Base-by-base conservation (phyloP, 2,329 filamentous ascomycete species). In the Cercospora sesami region DNA sequence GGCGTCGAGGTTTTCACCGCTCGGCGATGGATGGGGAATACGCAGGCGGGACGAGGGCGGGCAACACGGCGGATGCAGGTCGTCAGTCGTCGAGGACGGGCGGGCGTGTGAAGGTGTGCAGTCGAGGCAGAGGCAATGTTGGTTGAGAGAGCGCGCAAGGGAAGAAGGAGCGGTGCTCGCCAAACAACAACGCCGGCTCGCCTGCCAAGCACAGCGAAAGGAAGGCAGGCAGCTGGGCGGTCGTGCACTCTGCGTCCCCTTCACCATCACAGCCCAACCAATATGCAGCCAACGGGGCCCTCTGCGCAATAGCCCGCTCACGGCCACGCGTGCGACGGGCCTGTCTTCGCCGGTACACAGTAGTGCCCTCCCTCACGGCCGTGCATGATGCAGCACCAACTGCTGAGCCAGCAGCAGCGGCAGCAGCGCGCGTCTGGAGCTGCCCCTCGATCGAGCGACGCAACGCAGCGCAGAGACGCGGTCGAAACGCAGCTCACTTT, bases 1-100 rank as follows among this genome's bases (percentile, higher is more conserved):
- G 60, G 39, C 60, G 60, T 62, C 28, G 60, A 62, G 28, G 60
- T 62, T 62, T 62, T 62, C 60, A 62, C 60, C 60, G 60, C 60
- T 62, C 26, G 36, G 42, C 42, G 60, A 62, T 48, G 60, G 36
- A 39, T 21, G 36, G n/a, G n/a, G 26, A 14, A 23, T 28, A n/a
- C 36, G 60, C 26, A 30, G 60, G 28, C 36, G 42, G 39, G 53
- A 16, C 36, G 14, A 12, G 8, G 23, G 39, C 36, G 7, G 39
- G 21, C 21, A 39, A 48, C 28, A 30, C 39, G 36, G 28, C 36
- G 23, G 42, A 26, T 28, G 60, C 60, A 62, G 60, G 33, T 30
- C 21, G 26, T 42, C 60, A 33, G 60, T n/a, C 36, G 60, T 48
- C 60, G 33, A 30, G 23, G 26, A 58, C 53, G 53, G 53, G 23